These are phyloP conservation scores for Colletotrichum aenigma DNA, from an alignment of 2,329 filamentous ascomycete species.

Conservation along the genomic window DNA sequence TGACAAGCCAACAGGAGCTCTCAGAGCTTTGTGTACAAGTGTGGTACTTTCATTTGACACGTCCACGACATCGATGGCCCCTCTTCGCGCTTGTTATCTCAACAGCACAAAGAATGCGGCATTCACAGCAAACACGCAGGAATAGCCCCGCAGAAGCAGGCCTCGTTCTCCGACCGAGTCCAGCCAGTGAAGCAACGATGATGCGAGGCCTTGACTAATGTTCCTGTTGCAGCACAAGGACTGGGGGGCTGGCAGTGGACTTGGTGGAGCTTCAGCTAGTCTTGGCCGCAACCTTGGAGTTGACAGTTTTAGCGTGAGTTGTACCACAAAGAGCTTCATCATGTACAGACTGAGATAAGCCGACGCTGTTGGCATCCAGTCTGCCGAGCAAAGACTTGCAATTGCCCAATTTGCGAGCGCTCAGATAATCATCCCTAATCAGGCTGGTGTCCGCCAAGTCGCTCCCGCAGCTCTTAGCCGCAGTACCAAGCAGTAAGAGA, in stretches of 20 bases:
- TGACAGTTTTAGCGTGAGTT: background rate
- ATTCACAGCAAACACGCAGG: background rate
- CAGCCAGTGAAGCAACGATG: background rate
- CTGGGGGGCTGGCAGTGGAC: background rate
- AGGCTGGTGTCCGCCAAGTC: background rate
- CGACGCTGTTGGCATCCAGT: background rate
- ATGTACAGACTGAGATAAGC: background rate
- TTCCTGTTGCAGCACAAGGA: background rate
- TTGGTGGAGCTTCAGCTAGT: background rate
- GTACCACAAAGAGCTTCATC: background rate
- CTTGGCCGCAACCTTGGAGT: constrained; percentile 4
- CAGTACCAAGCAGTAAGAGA: background rate
- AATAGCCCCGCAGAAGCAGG: background rate
- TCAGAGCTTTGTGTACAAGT: background rate
- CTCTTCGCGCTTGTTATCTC: background rate
- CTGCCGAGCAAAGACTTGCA: background rate
- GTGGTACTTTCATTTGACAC: background rate
- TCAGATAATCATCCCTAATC: background rate
- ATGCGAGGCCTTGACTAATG: constrained; percentile 19
- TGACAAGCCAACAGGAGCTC: background rate
- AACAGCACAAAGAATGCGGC: background rate
- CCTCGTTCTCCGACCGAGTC: background rate
- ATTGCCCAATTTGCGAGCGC: background rate
- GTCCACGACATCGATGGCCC: background rate
- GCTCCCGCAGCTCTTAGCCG: background rate